Evolutionary conservation across 169 alveolate species (phyloP), one percentile per base, ranked within the genome.

Genomic region (Eimeria falciformis): DNA sequence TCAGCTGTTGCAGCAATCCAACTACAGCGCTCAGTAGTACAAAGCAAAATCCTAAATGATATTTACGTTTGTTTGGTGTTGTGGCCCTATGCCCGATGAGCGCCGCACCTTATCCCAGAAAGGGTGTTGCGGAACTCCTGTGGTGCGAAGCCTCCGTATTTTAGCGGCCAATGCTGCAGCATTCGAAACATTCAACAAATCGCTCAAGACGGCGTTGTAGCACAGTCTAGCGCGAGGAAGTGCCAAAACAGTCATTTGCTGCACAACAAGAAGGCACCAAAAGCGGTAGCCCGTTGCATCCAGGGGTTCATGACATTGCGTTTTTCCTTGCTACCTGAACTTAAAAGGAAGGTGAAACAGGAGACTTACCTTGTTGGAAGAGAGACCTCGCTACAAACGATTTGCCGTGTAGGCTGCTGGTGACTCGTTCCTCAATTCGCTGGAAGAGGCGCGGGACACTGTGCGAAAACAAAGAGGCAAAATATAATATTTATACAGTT

Each of bases 391-490:
- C 91, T 23, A 93, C 4, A 33, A 81, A 58, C 5, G 97, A 90
- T 89, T 96, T 96, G 58, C 92, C 81, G 66, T 94, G 95, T 33
- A 96, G 94, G 47, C 96, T 96, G 62, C 94, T 93, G 93, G 94
- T 94, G 11, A 98, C 96, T 75, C 96, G 95, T 83, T 97, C 99
- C 83, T 98, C 97, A 45, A 99, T 95, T 90, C 99, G 97, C 91
- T 96, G 97, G 91, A 95, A 96, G 25, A 98, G 95, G 53, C 99
- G 97, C 0, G 99, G 99, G 25, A 99, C 99, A 29, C 98, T 95
- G 56, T n/a, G n/a, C n/a, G n/a, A n/a, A n/a, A n/a, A n/a, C n/a
- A n/a, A n/a, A n/a, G n/a, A n/a, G n/a, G n/a, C n/a, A n/a, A n/a
- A n/a, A n/a, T n/a, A n/a, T n/a, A n/a, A n/a, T n/a, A n/a, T n/a